Conservation (phyloP, 345 rosid genomes). For the Arabidopsis thaliana region DNA sequence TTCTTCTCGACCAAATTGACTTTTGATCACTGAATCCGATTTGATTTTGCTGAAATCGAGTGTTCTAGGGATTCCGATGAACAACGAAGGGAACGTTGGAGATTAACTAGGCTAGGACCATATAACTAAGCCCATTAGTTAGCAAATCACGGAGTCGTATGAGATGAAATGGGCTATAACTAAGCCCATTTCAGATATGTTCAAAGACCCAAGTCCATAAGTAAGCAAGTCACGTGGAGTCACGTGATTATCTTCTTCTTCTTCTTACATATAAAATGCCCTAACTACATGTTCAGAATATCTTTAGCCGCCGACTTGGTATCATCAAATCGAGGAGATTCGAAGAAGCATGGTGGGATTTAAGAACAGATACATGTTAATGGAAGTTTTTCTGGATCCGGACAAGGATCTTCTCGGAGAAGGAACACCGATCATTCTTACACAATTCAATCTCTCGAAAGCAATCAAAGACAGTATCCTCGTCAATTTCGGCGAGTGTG, state of each 20-base stretch:
- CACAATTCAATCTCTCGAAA: slow-evolving; percentile 62
- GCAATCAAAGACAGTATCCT: slow-evolving; percentile 72
- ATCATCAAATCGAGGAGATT: neutral
- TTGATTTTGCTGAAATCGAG: slow-evolving; percentile 14
- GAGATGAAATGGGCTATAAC: neutral
- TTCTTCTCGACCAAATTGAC: slow-evolving; percentile 9
- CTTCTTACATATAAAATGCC: neutral
- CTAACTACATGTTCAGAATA: neutral
- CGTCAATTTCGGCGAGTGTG: slow-evolving; percentile 77
- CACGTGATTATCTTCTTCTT: slow-evolving; percentile 22
- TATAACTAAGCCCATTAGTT: neutral
- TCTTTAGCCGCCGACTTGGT: slow-evolving; percentile 26
- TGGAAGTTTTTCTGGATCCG: slow-evolving; percentile 78
- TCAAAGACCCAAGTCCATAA: slow-evolving; percentile 5
- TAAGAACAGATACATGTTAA: slow-evolving; percentile 75
- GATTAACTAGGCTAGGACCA: slow-evolving; percentile 22
- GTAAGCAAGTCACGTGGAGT: neutral
- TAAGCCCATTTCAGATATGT: neutral
- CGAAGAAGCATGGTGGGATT: slow-evolving; percentile 66
- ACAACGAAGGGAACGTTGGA: neutral
- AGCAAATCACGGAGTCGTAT: neutral
- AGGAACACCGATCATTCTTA: slow-evolving; percentile 65
- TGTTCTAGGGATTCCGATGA: slow-evolving; percentile 29
- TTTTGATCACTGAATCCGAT: slow-evolving; percentile 29
- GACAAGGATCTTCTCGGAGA: slow-evolving; percentile 56